Evolutionary conservation across 2,329 filamentous ascomycete genomes (phyloP).

Genomic region (Trichoderma asperellum): DNA sequence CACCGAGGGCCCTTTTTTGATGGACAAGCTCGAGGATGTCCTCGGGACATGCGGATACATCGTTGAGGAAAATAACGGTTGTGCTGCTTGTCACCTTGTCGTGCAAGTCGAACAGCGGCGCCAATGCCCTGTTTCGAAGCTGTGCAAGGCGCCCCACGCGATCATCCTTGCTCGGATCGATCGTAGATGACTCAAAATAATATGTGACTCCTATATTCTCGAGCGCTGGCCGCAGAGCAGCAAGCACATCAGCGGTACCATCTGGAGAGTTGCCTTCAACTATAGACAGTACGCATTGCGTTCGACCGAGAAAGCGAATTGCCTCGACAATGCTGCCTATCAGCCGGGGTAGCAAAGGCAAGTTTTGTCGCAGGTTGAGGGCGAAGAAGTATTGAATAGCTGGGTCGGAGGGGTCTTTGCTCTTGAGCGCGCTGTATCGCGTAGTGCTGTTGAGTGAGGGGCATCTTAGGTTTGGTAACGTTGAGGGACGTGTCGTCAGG

Average conservation of each 20-base stretch:
- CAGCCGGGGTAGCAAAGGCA: conserved; percentile 48
- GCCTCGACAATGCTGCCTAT: conserved; percentile 54
- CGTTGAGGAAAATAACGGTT: conserved; percentile 58
- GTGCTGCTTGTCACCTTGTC: conserved; percentile 41
- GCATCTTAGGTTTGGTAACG: conserved; percentile 34
- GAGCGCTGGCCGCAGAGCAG: conserved; percentile 46
- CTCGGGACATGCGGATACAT: conserved; percentile 56
- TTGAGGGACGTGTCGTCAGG: conserved; percentile 32
- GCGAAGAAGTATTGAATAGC: conserved; percentile 52
- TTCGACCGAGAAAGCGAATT: conserved; percentile 53
- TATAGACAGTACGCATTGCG: conserved; percentile 54
- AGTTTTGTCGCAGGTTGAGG: conserved; percentile 52
- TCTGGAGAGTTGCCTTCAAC: conserved; percentile 58
- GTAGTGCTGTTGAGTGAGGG: conserved; percentile 31
- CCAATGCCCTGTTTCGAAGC: conserved; percentile 57
- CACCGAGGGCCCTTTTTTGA: conserved; percentile 51
- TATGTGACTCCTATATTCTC: conserved; percentile 46
- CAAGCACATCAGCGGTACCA: conserved; percentile 54
- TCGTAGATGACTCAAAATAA: conserved; percentile 46
- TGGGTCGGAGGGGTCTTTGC: not conserved
- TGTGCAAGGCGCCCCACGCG: conserved; percentile 55
- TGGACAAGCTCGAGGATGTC: conserved; percentile 61
- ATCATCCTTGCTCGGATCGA: conserved; percentile 49
- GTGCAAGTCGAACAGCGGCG: conserved; percentile 46
- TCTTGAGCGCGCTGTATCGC: conserved; percentile 34